Base-by-base conservation (phyloP, 129 eudicot genomes). In the Flaveria linearis region DNA sequence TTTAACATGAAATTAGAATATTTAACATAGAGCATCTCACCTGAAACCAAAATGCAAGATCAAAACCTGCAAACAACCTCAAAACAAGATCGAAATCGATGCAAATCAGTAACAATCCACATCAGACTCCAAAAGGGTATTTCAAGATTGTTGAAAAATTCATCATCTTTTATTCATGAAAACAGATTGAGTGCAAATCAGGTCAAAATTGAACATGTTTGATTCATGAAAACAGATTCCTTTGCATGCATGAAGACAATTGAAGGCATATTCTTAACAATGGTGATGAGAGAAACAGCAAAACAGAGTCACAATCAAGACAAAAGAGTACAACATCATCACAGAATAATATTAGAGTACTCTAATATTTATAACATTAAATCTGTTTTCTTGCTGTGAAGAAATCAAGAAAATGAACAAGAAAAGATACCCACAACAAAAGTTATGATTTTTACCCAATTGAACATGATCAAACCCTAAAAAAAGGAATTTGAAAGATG, bases 381-480 rank as follows among this genome's bases (percentile, higher is more conserved):
- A 14, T 72, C 33, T 80, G 47, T 71, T 60, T 67, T 62, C 55
- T 76, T 62, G 46, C 63, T 47, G 82, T 68, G 78, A 71, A 66
- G 78, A 76, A 71, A 82, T 52, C 85, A 76, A 71, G 85, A 76
- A 81, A 74, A 58, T 70, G 72, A 62, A 82, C 70, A 82, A 76
- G 81, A 71, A 76, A 76, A 71, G 23, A 76, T 50, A 13, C 73
- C 78, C 25, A 62, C 72, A 69, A 71, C 61, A 72, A 61, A 77
- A 30, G 28, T 51, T 30, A 49, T 36, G 49, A 50, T 68, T 61
- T 81, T 17, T 68, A 68, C 56, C 71, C 72, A 46, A 23, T 68
- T 68, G 72, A 60, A 68, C 43, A 39, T 77, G 28, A 82, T 67
- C 62, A 79, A 84, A 66, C 85, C 86, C 80, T 77, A 79, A 51